Base-by-base conservation (phyloP, 208 protist species). In the Leptomonas pyrrhocoris region DNA sequence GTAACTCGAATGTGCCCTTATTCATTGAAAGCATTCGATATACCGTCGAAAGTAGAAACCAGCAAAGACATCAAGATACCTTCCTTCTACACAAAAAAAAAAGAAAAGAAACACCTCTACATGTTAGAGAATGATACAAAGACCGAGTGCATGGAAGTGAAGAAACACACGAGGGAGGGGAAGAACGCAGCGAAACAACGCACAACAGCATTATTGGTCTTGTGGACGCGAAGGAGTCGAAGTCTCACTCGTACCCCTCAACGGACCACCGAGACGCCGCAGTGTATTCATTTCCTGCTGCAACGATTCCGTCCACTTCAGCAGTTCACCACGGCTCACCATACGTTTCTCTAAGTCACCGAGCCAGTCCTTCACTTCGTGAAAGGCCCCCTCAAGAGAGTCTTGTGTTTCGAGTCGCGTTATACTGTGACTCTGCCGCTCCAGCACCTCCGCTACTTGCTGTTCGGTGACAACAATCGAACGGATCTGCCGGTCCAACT, bases 341-440 rank as follows among this genome's bases (percentile, higher is more conserved):
- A 80, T 73, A 1, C 85, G 77, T 65, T 81, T 79, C 50, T 96
- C 91, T 5, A 96, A 50, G 46, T 94, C 91, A 3, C 68, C 75
- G 28, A 96, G 73, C 88, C 91, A 96, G 63, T 94, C 91, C 62
- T 90, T 92, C 59, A 96, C 72, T 57, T 96, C 91, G 21, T 85
- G 62, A 76, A 93, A 94, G 0, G 81, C 67, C 0, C 79, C 74
- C 36, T 93, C 81, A 15, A 92, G 58, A 1, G 79, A 81, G 56
- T 74, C 72, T 36, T 89, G 43, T 13, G 57, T 74, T 25, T 85
- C 77, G 42, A 82, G 59, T 40, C 78, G 68, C n/a, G 74, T 53
- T 2, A 92, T 65, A 28, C 60, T 66, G 36, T 80, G 68, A 27
- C 72, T 64, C 27, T 90, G 83, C 15, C 55, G 64, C 60, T 82